phyloP scores from a whole-genome alignment of 805 yeast genomes.

The Candida mattraensis region DNA sequence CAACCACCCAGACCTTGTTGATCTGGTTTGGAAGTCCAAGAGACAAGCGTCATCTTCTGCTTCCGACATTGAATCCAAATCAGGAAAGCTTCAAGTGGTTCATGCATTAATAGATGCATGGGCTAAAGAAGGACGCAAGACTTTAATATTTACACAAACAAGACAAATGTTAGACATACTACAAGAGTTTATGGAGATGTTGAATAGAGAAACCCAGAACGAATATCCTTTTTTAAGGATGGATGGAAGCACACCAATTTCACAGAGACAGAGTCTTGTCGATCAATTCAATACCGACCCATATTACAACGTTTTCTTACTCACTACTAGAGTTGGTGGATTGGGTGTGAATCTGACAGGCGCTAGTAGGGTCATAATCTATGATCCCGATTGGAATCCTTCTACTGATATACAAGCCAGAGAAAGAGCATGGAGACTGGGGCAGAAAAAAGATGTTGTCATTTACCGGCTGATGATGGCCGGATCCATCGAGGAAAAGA shows the following conservation, averaged over 20 bases:
- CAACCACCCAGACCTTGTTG: constrained; percentile 89
- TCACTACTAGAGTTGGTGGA: constrained; percentile 96
- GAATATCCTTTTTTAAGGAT: constrained; percentile 64
- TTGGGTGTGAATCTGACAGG: constrained; percentile 93
- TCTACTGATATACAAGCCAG: constrained; percentile 96
- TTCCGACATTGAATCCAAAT: constrained; percentile 45
- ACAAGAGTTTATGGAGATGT: constrained; percentile 57
- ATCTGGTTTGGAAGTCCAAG: constrained; percentile 38
- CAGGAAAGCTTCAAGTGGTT: constrained; percentile 92
- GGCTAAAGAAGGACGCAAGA: constrained; percentile 74
- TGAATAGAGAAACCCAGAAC: constrained; percentile 30
- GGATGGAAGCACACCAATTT: constrained; percentile 93
- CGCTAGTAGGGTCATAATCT: constrained; percentile 90
- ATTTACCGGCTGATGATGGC: constrained; percentile 91
- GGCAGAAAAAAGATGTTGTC: constrained; percentile 89
- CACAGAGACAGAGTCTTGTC: constrained; percentile 72
- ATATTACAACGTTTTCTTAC: constrained; percentile 61
- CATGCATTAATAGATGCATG: constrained; percentile 72
- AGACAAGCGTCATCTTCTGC: constrained; percentile 15
- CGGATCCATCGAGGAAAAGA: constrained; percentile 95
- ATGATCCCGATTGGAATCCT: constrained; percentile 99
- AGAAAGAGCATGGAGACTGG: constrained; percentile 96
- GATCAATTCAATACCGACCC: constrained; percentile 72
- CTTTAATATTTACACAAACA: constrained; percentile 88
- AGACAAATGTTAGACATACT: constrained; percentile 90